Conservation (phyloP, 768 basidiomycete species). For the Ramaria sp. region DNA sequence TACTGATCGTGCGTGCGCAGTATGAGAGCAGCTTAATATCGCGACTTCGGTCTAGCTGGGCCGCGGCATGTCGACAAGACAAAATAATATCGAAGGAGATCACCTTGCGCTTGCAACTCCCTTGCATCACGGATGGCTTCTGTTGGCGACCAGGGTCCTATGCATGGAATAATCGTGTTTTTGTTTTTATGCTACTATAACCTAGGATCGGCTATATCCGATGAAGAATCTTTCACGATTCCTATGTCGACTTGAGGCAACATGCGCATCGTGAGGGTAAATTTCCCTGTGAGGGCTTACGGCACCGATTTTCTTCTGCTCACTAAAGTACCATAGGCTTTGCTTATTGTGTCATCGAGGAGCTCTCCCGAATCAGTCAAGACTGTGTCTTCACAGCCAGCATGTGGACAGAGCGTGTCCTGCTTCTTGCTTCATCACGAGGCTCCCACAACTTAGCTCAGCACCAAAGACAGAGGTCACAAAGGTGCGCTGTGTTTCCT, state of each 20-base stretch:
- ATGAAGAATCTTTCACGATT: not conserved
- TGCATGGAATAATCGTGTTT: too few relatives aligned
- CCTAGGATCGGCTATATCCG: not conserved
- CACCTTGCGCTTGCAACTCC: too few relatives aligned
- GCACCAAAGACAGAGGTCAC: not conserved
- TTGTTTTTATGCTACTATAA: not conserved
- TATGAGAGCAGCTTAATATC: too few relatives aligned
- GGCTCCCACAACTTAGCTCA: not conserved
- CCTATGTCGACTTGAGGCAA: not conserved
- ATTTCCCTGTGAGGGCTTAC: not conserved
- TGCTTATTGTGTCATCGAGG: not conserved
- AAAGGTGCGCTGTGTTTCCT: slow-evolving; percentile 1
- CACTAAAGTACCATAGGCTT: not conserved
- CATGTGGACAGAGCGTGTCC: slow-evolving; percentile 9
- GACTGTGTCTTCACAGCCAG: not conserved
- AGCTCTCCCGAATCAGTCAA: slow-evolving; percentile 3
- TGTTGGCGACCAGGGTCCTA: not conserved
- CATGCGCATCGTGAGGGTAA: not conserved
- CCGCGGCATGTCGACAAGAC: too few relatives aligned
- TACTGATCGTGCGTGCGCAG: too few relatives aligned
- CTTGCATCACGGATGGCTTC: too few relatives aligned
- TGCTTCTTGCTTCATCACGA: slow-evolving; percentile 5
- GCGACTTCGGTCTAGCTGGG: too few relatives aligned
- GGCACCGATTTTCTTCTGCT: not conserved
- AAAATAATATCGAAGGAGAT: too few relatives aligned